phyloP scores from a whole-genome alignment of 192 early-diverging fungal genomes.

The Backusella morwellensis region DNA sequence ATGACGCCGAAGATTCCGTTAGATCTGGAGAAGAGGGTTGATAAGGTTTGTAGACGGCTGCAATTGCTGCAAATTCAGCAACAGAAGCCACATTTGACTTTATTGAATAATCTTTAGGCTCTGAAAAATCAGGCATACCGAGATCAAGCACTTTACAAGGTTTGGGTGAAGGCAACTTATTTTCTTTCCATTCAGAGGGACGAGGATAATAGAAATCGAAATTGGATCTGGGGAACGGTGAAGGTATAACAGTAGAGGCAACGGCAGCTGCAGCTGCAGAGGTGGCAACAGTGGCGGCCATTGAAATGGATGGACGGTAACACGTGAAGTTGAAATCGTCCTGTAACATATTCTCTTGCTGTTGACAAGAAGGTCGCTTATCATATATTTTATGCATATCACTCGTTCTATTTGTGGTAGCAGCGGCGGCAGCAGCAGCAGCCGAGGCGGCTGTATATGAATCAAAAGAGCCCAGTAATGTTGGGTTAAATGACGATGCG shows the following conservation, averaged over 20 bases:
- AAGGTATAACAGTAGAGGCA: background rate
- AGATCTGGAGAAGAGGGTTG: conserved; percentile 12
- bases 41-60: background rate
- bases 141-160: background rate
- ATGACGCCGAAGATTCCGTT: conserved; percentile 9
- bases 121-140: conserved; percentile 1
- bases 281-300: conserved; percentile 19
- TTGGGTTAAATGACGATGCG: conserved; percentile 1
- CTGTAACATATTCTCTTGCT: background rate
- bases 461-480: background rate
- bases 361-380: background rate
- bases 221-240: background rate
- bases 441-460: background rate
- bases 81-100: background rate
- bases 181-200: background rate
- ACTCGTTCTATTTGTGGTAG: background rate
- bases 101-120: conserved; percentile 4
- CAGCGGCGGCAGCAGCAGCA: background rate
- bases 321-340: background rate
- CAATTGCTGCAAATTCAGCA: conserved; percentile 2
- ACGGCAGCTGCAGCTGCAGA: conserved; percentile 22
- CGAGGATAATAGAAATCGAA: conserved; percentile 4
- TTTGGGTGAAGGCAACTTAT: background rate
- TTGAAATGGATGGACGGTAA: conserved; percentile 5
- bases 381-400: background rate